A percentile compares a stretch with the other conserved stretches of the same genome.
Conservation (phyloP, 2,329 filamentous ascomycete genomes). For the Bipolaris sorokiniana region DNA sequence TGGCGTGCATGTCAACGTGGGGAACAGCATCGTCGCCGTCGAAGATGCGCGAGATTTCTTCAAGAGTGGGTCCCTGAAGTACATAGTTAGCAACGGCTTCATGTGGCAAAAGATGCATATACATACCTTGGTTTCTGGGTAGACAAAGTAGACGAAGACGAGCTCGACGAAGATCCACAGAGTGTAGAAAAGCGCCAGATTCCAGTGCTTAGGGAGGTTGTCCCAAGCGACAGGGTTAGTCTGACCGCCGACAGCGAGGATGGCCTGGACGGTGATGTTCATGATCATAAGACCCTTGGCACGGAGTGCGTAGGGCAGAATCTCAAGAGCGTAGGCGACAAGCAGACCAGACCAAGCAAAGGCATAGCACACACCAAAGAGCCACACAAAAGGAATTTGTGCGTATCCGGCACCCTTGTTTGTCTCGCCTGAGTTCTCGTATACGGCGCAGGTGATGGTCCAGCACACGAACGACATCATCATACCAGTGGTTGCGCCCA, state of each 20-base stretch:
- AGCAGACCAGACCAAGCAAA: conserved; percentile 65
- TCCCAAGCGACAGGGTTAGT: conserved; percentile 69
- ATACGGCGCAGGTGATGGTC: conserved; percentile 43
- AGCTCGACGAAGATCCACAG: conserved; percentile 66
- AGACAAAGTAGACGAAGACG: conserved; percentile 59
- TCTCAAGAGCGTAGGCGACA: conserved; percentile 60
- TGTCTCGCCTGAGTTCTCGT: conserved; percentile 37
- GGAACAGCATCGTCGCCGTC: conserved; percentile 64
- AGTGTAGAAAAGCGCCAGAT: conserved; percentile 70
- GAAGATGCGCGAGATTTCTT: conserved; percentile 72
- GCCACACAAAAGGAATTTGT: conserved; percentile 59
- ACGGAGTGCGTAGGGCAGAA: conserved; percentile 57
- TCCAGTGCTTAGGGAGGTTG: conserved; percentile 62
- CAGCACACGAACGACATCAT: conserved; percentile 45
- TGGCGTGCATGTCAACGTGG: conserved; percentile 30
- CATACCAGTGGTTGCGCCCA: conserved; percentile 51
- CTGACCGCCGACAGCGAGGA: conserved; percentile 66
- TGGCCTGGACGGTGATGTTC: conserved; percentile 68
- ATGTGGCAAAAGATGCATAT: not conserved
- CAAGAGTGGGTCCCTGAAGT: conserved; percentile 66
- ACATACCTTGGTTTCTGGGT: conserved; percentile 60
- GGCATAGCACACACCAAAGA: conserved; percentile 60
- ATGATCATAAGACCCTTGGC: conserved; percentile 60
- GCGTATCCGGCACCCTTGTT: conserved; percentile 51
- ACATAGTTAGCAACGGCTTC: not conserved